Evolutionary conservation across 345 rosid genomes (phyloP).

Genomic region (Nephelium lappaceum): DNA sequence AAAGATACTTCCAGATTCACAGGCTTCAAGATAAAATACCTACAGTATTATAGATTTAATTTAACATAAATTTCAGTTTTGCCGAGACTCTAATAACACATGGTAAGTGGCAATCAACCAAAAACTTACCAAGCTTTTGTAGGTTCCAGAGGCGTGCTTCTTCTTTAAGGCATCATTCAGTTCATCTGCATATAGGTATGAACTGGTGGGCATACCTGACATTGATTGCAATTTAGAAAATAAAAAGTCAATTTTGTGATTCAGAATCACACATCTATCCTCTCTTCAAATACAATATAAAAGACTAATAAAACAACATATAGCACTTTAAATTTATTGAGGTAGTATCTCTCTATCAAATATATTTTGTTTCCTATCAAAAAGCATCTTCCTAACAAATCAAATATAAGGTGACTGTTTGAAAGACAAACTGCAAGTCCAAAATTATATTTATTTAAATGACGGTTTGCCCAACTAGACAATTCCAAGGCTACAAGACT

Average conservation of each 20-base stretch:
- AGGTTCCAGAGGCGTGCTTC: constrained; percentile 81
- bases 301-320: background rate
- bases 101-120: background rate
- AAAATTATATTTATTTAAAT: background rate
- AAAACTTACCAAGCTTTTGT: constrained; percentile 72
- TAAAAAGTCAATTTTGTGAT: constrained; percentile 9
- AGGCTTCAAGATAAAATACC: constrained; percentile 99
- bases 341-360: background rate
- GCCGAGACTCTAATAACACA: background rate
- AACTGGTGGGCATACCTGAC: constrained; percentile 96
- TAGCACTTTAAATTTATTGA: background rate
- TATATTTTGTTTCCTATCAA: background rate
- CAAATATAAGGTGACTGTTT: background rate
- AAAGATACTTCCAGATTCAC: constrained; percentile 98
- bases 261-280: background rate
- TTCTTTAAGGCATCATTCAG: constrained; percentile 70
- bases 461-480: background rate
- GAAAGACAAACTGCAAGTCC: background rate
- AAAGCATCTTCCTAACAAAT: background rate
- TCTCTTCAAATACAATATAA: background rate
- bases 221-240: constrained; percentile 6
- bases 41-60: constrained; percentile 32
- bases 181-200: constrained; percentile 81
- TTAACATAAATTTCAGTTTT: constrained; percentile 7
- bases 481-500: background rate